Evolutionary conservation across 768 basidiomycete species (phyloP).

Genomic region (Harrya chromipes): DNA sequence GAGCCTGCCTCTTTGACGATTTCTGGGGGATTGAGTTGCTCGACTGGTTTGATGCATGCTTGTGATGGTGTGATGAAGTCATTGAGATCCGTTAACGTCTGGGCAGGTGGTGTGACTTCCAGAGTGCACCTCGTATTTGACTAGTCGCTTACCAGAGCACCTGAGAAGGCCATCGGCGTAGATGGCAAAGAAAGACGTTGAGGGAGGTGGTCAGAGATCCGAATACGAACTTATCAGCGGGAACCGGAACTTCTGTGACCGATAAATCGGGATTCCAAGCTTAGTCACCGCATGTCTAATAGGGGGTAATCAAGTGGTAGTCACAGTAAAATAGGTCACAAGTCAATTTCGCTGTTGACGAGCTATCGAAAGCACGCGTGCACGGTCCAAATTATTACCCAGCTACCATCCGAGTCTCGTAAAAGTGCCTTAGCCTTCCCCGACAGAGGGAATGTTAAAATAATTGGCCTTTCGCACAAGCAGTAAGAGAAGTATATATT

Average conservation of each 20-base stretch:
- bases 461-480: background rate
- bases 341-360: too few species aligned
- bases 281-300: too few species aligned
- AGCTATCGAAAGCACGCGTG: too few species aligned
- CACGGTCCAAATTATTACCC: too few species aligned
- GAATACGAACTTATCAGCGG: background rate
- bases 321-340: too few species aligned
- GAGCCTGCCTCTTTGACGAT: conserved; percentile 39
- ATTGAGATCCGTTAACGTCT: conserved; percentile 93
- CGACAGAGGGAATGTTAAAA: too few species aligned
- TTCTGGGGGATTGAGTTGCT: conserved; percentile 45
- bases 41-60: conserved; percentile 95
- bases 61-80: conserved; percentile 97
- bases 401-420: too few species aligned
- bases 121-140: background rate
- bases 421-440: too few species aligned
- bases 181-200: background rate
- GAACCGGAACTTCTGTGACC: too few species aligned
- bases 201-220: background rate
- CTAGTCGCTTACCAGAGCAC: conserved; percentile 60
- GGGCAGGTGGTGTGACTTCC: conserved; percentile 8
- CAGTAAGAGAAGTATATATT: conserved; percentile 80
- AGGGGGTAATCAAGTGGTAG: too few species aligned
- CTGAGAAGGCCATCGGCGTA: conserved; percentile 75
- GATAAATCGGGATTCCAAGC: background rate